These are phyloP conservation scores for Amylocarpus encephaloides DNA, from an alignment of 2,329 filamentous ascomycete genomes.

Conservation along the genomic window DNA sequence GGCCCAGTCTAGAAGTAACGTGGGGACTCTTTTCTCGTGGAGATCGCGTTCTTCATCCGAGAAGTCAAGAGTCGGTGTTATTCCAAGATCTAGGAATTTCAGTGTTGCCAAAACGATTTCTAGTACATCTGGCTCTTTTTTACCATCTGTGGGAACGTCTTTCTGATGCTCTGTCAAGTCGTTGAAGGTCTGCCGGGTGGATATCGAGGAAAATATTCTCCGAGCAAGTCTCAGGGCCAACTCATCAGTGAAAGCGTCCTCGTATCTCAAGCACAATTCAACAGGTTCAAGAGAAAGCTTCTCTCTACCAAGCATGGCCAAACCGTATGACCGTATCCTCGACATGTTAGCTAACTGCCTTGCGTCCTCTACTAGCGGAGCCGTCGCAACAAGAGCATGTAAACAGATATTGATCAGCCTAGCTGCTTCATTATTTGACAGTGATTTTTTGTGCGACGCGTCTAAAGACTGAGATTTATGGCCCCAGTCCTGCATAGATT, in stretches of 20 bases:
- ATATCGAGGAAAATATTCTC: slow-evolving; percentile 51
- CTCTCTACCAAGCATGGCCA: slow-evolving; percentile 41
- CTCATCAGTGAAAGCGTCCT: slow-evolving; percentile 58
- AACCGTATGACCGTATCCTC: slow-evolving; percentile 42
- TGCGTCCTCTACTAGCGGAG: slow-evolving; percentile 36
- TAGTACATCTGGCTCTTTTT: slow-evolving; percentile 20
- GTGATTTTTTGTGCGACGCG: slow-evolving; percentile 5
- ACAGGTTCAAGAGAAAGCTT: slow-evolving; percentile 41
- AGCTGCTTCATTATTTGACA: slow-evolving; percentile 28
- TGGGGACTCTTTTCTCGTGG: slow-evolving; percentile 52
- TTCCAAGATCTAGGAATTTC: slow-evolving; percentile 36
- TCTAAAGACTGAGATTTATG: slow-evolving; percentile 14
- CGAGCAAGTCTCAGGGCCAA: slow-evolving; percentile 52
- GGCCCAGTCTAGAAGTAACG: slow-evolving; percentile 62
- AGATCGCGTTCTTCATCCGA: slow-evolving; percentile 44
- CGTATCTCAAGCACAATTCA: slow-evolving; percentile 51
- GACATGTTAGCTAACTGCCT: slow-evolving; percentile 50
- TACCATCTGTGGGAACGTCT: slow-evolving; percentile 19
- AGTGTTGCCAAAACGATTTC: slow-evolving; percentile 32
- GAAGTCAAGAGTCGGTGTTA: slow-evolving; percentile 39
- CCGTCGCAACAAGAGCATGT: slow-evolving; percentile 54
- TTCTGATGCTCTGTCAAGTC: slow-evolving; percentile 27
- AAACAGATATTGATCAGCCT: slow-evolving; percentile 47
- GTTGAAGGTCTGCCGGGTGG: slow-evolving; percentile 27
- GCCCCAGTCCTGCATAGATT: slow-evolving; percentile 21